These are phyloP conservation scores for Hymenoscyphus infarciens DNA, from an alignment of 2,329 filamentous ascomycete genomes.

Conservation along the genomic window DNA sequence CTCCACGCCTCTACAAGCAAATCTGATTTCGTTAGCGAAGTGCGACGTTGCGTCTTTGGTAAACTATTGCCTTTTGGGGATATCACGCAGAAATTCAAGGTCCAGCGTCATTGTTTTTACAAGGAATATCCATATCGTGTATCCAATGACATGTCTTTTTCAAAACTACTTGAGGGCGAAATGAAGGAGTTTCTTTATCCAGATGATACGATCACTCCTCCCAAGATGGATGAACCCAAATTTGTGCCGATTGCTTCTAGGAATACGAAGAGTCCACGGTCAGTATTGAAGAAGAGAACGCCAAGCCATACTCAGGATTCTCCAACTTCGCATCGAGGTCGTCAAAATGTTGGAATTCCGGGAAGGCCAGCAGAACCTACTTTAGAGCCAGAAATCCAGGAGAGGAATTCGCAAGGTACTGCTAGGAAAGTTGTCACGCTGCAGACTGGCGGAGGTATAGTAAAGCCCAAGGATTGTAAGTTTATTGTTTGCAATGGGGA, in stretches of 20 bases:
- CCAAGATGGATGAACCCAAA: not conserved
- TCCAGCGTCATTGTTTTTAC: not conserved
- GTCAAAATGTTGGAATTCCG: not conserved
- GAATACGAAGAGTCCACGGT: not conserved
- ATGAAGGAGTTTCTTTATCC: conserved; percentile 1
- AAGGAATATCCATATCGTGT: not conserved
- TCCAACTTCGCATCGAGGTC: not conserved
- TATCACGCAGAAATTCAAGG: not conserved
- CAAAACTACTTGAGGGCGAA: not conserved
- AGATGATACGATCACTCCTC: not conserved
- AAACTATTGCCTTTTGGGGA: not conserved
- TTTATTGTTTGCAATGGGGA: not conserved
- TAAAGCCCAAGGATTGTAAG: not conserved
- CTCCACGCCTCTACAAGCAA: not conserved
- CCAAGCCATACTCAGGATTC: not conserved
- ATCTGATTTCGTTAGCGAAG: not conserved
- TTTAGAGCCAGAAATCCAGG: not conserved
- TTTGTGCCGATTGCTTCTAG: not conserved
- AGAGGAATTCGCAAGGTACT: not conserved
- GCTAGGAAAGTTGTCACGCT: not conserved
- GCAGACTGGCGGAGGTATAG: not conserved
- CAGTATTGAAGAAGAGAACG: not conserved
- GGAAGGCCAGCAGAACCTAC: not conserved
- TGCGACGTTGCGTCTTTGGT: not conserved
- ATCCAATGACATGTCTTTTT: not conserved